phyloP scores from a whole-genome alignment of 139 green algal species.

The Micractinium sp. region DNA sequence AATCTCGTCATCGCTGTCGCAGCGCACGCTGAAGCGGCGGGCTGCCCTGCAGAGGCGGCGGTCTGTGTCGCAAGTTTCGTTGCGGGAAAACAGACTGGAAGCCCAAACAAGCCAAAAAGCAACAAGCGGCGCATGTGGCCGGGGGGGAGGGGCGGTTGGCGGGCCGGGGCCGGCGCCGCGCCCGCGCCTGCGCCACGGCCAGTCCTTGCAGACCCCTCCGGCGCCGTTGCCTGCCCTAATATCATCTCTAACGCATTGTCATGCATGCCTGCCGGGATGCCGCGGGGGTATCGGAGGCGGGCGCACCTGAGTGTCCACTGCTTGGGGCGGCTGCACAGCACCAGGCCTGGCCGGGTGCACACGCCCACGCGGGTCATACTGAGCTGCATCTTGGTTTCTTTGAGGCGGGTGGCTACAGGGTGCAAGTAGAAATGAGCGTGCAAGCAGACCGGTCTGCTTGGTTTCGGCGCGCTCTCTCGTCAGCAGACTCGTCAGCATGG shows the following conservation, averaged over 20 bases:
- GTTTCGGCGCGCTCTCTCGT: background rate
- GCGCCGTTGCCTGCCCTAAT: no score
- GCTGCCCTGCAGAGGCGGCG: background rate
- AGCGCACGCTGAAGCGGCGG: background rate
- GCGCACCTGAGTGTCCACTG: background rate
- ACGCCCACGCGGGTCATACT: background rate
- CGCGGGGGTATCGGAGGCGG: background rate
- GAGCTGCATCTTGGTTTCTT: background rate
- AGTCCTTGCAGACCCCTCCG: no score
- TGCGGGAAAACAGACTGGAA: no score
- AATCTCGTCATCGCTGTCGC: conserved; percentile 27
- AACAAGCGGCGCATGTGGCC: background rate
- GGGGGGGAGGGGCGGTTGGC: background rate
- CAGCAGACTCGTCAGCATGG: background rate
- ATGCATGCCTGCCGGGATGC: no score
- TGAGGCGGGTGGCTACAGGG: background rate
- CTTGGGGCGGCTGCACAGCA: background rate
- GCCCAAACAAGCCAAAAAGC: no score
- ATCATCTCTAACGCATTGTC: no score
- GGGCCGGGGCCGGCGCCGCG: background rate
- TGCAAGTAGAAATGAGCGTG: background rate
- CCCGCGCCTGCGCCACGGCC: no score
- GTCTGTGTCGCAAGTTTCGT: no score
- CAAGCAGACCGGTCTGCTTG: background rate
- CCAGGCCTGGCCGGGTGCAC: background rate